A percentile compares a stretch with the other conserved stretches of the same genome.
Evolutionary conservation across 1,284 basidiomycete genomes (phyloP).

Genomic region (Ceratorhiza oryzae-sativae): DNA sequence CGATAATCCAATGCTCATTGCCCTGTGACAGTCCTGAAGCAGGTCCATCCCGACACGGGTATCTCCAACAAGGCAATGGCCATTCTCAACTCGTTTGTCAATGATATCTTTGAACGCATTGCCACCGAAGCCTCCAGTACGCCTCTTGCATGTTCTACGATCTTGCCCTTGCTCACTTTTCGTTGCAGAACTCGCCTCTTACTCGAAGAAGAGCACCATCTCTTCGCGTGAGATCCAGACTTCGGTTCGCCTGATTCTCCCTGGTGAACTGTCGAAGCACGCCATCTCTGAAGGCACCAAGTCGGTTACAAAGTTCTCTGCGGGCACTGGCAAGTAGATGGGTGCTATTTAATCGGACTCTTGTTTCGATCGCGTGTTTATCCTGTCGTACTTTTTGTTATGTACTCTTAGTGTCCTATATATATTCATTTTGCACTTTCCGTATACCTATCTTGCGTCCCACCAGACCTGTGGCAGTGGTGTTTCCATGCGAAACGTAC

Average conservation of each 20-base stretch:
- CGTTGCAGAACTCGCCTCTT: slow-evolving; percentile 69
- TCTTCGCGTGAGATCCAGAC: slow-evolving; percentile 95
- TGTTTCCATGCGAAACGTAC: no score
- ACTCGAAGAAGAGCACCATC: slow-evolving; percentile 95
- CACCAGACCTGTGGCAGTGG: no score
- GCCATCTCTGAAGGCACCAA: slow-evolving; percentile 73
- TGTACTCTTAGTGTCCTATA: slow-evolving; percentile 37
- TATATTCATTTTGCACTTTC: slow-evolving; percentile 28
- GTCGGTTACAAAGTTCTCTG: slow-evolving; percentile 48
- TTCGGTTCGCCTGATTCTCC: slow-evolving; percentile 87
- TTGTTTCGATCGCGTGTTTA: neutral
- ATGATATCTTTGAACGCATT: slow-evolving; percentile 91
- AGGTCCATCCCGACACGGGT: slow-evolving; percentile 96
- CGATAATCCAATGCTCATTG: slow-evolving; percentile 33
- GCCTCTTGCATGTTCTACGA: no score
- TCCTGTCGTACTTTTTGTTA: slow-evolving; percentile 9
- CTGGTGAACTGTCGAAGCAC: slow-evolving; percentile 84
- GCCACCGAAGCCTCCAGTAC: slow-evolving; percentile 83
- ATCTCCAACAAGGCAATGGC: slow-evolving; percentile 98
- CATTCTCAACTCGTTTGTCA: slow-evolving; percentile 92
- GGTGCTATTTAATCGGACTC: slow-evolving; percentile 19
- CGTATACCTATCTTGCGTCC: no score
- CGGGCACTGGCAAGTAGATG: slow-evolving; percentile 46
- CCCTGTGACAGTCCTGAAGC: slow-evolving; percentile 70
- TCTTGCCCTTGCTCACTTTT: no score